phyloP scores from a whole-genome alignment of 441 rosid genomes.

The Jatropha multifida region DNA sequence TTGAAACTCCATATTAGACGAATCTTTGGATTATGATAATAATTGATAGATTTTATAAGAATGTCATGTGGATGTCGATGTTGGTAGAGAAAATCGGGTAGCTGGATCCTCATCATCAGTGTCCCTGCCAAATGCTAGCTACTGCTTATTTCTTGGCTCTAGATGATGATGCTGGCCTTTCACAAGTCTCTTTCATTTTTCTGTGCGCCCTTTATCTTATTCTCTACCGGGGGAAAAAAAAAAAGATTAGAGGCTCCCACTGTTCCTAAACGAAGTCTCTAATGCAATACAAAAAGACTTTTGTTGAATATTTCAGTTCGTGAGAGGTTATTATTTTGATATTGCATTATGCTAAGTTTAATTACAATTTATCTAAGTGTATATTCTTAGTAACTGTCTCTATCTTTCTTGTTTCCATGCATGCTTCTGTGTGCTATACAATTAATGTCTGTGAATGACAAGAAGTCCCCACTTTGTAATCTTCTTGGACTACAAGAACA shows the following conservation, averaged over 20 bases:
- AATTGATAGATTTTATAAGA: background rate
- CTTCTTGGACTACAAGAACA: background rate
- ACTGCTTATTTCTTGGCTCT: conserved; percentile 26
- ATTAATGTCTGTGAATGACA: background rate
- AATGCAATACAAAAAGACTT: too few species aligned
- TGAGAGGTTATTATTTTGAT: too few species aligned
- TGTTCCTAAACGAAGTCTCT: background rate
- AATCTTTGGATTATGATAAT: background rate
- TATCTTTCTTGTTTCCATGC: background rate
- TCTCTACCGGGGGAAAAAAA: background rate
- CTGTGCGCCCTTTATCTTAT: background rate
- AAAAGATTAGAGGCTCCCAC: too few species aligned
- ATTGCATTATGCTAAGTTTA: too few species aligned
- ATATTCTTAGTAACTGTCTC: too few species aligned
- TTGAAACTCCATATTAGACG: conserved; percentile 15
- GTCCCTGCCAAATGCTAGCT: conserved; percentile 16
- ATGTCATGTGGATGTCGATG: conserved; percentile 15
- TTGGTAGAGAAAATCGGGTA: background rate
- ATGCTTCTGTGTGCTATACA: background rate
- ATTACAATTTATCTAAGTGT: too few species aligned
- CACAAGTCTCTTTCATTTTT: conserved; percentile 6
- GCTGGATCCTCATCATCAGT: conserved; percentile 27
- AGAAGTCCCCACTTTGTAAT: conserved; percentile 3
- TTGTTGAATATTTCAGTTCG: background rate
- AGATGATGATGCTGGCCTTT: conserved; percentile 4